phyloP scores from a whole-genome alignment of 371 early-diverging fungal genomes.

The Mitosporidium daphniae region DNA sequence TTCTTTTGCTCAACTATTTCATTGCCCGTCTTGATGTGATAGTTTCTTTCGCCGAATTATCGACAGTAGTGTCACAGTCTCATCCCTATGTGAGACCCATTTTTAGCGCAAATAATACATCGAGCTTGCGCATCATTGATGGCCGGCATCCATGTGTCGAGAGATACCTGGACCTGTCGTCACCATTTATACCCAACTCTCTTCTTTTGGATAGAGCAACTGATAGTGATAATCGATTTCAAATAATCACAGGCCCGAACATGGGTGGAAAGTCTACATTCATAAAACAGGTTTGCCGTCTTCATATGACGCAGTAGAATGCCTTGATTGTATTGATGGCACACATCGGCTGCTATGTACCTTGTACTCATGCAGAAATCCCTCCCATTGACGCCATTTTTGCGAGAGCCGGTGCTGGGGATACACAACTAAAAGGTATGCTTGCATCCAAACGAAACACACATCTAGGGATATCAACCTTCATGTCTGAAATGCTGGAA shows the following conservation, averaged over 20 bases:
- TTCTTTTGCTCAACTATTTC: constrained; percentile 27
- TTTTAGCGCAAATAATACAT: too few relatives aligned
- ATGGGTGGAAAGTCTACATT: constrained; percentile 40
- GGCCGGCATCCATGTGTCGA: too few relatives aligned
- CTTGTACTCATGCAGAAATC: constrained; percentile 33
- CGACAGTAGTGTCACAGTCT: too few relatives aligned
- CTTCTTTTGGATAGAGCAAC: too few relatives aligned
- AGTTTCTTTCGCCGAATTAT: constrained; percentile 9
- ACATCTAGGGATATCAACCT: constrained; percentile 87
- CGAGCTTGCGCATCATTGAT: too few relatives aligned
- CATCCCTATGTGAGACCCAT: too few relatives aligned
- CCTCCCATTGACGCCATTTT: constrained; percentile 60
- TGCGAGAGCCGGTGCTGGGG: constrained; percentile 79
- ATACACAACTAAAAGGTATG: constrained; percentile 32
- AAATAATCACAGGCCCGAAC: constrained; percentile 77
- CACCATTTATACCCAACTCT: too few relatives aligned
- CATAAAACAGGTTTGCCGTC: too few relatives aligned
- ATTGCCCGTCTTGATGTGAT: constrained; percentile 51
- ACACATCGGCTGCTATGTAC: constrained; percentile 87
- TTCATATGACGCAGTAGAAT: constrained; percentile 16
- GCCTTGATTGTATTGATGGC: constrained; percentile 77
- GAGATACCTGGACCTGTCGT: too few relatives aligned
- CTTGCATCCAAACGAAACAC: too few relatives aligned
- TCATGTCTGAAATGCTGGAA: constrained; percentile 98
- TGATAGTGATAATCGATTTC: constrained; percentile 13